Percentiles rank a stretch among this genome's conserved stretches.
Conservation (phyloP, 306 rosid genomes). For the Abrus pulchellus region DNA sequence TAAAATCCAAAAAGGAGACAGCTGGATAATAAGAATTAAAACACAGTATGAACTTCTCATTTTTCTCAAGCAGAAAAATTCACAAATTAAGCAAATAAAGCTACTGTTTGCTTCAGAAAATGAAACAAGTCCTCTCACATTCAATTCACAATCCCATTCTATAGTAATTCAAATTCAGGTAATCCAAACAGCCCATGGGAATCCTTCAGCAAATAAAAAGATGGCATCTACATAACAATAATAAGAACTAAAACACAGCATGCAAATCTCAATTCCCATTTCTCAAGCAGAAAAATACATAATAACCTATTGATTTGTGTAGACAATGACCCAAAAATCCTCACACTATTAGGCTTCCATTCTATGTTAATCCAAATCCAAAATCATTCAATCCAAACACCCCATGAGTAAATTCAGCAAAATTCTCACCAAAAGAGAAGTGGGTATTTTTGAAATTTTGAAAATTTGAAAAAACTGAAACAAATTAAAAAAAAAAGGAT, state of each 20-base stretch:
- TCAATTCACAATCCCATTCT: slow-evolving; percentile 16
- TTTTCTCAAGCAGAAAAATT: neutral
- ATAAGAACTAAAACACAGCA: slow-evolving; percentile 1
- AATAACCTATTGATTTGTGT: slow-evolving; percentile 2
- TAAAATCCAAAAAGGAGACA: slow-evolving; percentile 9
- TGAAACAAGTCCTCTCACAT: slow-evolving; percentile 18
- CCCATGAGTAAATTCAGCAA: slow-evolving; percentile 33
- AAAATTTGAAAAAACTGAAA: neutral
- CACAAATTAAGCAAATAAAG: neutral
- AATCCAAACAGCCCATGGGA: slow-evolving; percentile 6
- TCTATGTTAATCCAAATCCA: slow-evolving; percentile 11
- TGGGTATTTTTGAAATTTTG: neutral
- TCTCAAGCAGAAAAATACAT: slow-evolving; percentile 28
- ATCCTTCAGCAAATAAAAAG: neutral
- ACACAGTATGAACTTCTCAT: slow-evolving; percentile 24
- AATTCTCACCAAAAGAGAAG: neutral
- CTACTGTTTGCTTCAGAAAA: slow-evolving; percentile 19
- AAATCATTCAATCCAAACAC: slow-evolving; percentile 31
- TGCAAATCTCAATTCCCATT: slow-evolving; percentile 24
- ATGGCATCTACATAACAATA: neutral
- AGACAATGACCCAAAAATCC: slow-evolving; percentile 5
- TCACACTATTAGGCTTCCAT: neutral
- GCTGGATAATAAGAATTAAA: slow-evolving; percentile 1
- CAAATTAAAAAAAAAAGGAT: slow-evolving; percentile 4
- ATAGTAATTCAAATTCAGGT: slow-evolving; percentile 26